phyloP scores from a whole-genome alignment of 495 filamentous ascomycete genomes.

The Penicillium fimorum region DNA sequence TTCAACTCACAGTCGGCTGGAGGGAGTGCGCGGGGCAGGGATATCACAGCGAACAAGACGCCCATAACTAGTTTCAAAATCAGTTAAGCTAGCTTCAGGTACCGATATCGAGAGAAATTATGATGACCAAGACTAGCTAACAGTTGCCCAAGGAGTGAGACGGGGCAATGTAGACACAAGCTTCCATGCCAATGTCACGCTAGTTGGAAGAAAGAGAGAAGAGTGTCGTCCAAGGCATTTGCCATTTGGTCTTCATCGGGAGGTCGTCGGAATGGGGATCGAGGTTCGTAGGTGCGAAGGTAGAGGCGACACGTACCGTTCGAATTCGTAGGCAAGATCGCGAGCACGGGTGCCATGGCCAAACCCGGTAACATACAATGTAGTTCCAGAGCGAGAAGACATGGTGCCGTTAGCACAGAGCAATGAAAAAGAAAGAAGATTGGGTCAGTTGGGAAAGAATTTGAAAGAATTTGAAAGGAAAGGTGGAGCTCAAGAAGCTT shows the following conservation, averaged over 20 bases:
- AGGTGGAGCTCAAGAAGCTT: slow-evolving; percentile 7
- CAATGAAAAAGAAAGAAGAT: slow-evolving; percentile 1
- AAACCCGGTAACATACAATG: slow-evolving; percentile 96
- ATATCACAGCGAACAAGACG: slow-evolving; percentile 99
- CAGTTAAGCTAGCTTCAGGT: slow-evolving; percentile 6
- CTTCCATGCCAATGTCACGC: slow-evolving; percentile 5
- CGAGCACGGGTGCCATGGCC: slow-evolving; percentile 98
- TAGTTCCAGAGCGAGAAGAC: slow-evolving; percentile 93
- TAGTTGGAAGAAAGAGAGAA: slow-evolving; percentile 5
- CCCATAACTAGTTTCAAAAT: slow-evolving; percentile 69
- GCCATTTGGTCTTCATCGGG: slow-evolving; percentile 16
- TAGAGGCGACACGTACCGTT: slow-evolving; percentile 84
- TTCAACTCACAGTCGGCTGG: slow-evolving; percentile 83
- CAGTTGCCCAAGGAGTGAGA: slow-evolving; percentile 2
- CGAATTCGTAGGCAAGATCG: slow-evolving; percentile 99
- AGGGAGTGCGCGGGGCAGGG: slow-evolving; percentile 87
- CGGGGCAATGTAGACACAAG: slow-evolving; percentile 1
- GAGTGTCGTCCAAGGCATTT: background rate
- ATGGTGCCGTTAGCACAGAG: slow-evolving; percentile 44
- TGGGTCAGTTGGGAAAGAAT: background rate
- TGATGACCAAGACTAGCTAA: slow-evolving; percentile 17
- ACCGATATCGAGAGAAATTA: slow-evolving; percentile 4
- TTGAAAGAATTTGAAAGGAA: slow-evolving; percentile 3
- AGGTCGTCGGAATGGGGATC: slow-evolving; percentile 15
- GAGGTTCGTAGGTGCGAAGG: slow-evolving; percentile 28